A percentile compares a stretch with the other conserved stretches of the same genome.
Conservation (phyloP, 441 rosid genomes). For the Populus tomentosa region DNA sequence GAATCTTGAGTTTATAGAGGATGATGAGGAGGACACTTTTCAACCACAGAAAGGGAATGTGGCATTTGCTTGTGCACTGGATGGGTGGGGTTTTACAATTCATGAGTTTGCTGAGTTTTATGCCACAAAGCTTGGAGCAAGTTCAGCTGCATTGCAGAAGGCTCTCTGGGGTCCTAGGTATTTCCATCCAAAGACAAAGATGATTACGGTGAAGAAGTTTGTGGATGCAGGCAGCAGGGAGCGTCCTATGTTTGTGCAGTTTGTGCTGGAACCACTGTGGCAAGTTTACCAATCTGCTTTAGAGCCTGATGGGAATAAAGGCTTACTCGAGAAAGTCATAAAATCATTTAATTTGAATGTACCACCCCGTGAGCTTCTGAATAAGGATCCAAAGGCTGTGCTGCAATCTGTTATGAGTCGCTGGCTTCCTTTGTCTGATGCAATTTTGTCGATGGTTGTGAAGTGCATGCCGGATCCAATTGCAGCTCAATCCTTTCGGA, state of each 20-base stretch:
- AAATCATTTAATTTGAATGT: slow-evolving; percentile 64
- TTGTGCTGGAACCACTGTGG: slow-evolving; percentile 94
- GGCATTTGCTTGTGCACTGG: slow-evolving; percentile 81
- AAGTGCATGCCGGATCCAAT: slow-evolving; percentile 78
- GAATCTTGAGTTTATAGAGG: slow-evolving; percentile 66
- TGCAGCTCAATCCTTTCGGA: slow-evolving; percentile 63
- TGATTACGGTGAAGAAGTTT: slow-evolving; percentile 83
- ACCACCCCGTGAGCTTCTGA: slow-evolving; percentile 74
- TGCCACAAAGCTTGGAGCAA: slow-evolving; percentile 78
- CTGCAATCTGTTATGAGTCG: slow-evolving; percentile 87
- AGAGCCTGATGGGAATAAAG: slow-evolving; percentile 62
- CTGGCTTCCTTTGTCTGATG: slow-evolving; percentile 92
- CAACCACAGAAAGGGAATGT: slow-evolving; percentile 96
- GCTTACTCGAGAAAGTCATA: slow-evolving; percentile 60
- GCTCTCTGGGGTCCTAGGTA: slow-evolving; percentile 92
- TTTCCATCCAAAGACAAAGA: slow-evolving; percentile 61
- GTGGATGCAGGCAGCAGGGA: slow-evolving; percentile 52
- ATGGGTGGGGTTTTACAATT: slow-evolving; percentile 91
- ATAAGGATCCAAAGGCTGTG: slow-evolving; percentile 77
- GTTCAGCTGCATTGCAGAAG: slow-evolving; percentile 56
- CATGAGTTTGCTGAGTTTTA: slow-evolving; percentile 76
- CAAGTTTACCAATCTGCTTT: slow-evolving; percentile 74
- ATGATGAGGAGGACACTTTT: slow-evolving; percentile 92
- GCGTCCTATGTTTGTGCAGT: slow-evolving; percentile 90
- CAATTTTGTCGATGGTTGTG: slow-evolving; percentile 87